Percentiles rank a stretch among this genome's conserved stretches.
Evolutionary conservation across 1,284 basidiomycete species (phyloP).

Genomic region (Dichomitus squalens): DNA sequence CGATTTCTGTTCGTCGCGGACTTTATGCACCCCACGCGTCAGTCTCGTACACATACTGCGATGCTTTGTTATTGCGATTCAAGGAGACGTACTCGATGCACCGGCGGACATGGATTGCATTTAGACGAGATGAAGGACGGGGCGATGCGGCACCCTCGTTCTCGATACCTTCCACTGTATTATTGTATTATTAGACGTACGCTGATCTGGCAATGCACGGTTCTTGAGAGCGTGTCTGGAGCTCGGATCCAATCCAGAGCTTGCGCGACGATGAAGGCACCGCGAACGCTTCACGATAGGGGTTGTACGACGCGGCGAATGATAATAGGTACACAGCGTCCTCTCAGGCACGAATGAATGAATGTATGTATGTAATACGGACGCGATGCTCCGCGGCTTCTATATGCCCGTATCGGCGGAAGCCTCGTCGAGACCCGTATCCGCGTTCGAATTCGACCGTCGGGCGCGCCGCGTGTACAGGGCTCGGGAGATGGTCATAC

Average conservation of each 20-base stretch:
- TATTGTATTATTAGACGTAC: constrained; percentile 1
- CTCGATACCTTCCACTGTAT: neutral
- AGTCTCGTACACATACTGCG: neutral
- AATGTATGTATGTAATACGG: too few relatives aligned
- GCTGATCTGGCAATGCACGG: neutral
- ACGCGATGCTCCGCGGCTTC: too few relatives aligned
- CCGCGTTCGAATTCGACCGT: neutral
- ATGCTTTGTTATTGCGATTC: neutral
- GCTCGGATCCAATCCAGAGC: neutral
- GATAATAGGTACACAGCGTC: too few relatives aligned
- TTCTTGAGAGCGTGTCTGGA: neutral
- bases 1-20: neutral
- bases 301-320: too few relatives aligned
- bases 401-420: too few relatives aligned
- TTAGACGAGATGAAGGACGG: neutral
- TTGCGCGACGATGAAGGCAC: too few relatives aligned
- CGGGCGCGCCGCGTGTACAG: constrained; percentile 16
- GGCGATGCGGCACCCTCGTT: neutral
- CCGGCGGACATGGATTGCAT: neutral
- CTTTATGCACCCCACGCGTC: neutral
- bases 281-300: too few relatives aligned
- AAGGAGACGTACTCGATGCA: neutral
- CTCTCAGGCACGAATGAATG: too few relatives aligned
- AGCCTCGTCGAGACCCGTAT: neutral
- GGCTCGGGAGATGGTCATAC: constrained; percentile 22